Evolutionary conservation across 2,329 filamentous ascomycete species (phyloP).

Genomic region (Fusarium nurragi): DNA sequence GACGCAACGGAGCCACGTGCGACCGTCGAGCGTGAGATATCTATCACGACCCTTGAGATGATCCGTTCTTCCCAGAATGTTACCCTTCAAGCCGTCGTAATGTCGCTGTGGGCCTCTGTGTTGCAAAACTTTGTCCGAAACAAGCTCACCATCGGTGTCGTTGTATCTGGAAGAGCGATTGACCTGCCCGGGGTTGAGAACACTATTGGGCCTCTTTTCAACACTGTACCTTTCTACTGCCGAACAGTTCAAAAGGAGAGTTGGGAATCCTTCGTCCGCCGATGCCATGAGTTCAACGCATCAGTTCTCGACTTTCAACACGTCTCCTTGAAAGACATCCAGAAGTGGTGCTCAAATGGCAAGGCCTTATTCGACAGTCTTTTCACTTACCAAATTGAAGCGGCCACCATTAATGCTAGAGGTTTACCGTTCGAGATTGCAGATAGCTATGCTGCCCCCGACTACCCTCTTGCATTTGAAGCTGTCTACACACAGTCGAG

Average conservation of each 20-base stretch:
- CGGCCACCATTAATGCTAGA: slow-evolving; percentile 40
- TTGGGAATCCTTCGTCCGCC: slow-evolving; percentile 68
- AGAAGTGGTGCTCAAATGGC: slow-evolving; percentile 76
- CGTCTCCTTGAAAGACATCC: slow-evolving; percentile 79
- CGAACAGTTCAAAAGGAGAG: slow-evolving; percentile 55
- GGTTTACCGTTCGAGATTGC: slow-evolving; percentile 63
- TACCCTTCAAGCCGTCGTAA: slow-evolving; percentile 80
- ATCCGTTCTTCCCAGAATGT: slow-evolving; percentile 70
- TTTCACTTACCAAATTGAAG: slow-evolving; percentile 79
- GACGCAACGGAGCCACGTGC: not conserved
- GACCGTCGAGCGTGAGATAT: slow-evolving; percentile 41
- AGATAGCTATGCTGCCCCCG: slow-evolving; percentile 61
- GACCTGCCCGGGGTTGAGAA: slow-evolving; percentile 71
- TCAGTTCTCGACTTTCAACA: slow-evolving; percentile 74
- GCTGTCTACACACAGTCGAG: slow-evolving; percentile 63
- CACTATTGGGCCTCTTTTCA: slow-evolving; percentile 86
- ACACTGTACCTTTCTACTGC: slow-evolving; percentile 80
- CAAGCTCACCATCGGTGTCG: slow-evolving; percentile 71
- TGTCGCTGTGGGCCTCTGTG: slow-evolving; percentile 76
- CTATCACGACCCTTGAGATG: slow-evolving; percentile 57
- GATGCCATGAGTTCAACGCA: slow-evolving; percentile 77
- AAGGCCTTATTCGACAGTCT: slow-evolving; percentile 78
- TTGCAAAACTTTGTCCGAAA: slow-evolving; percentile 62
- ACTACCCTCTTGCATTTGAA: slow-evolving; percentile 84
- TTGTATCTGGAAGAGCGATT: slow-evolving; percentile 81